Percentiles rank a stretch among this genome's conserved stretches.
These are phyloP conservation scores for Globisporangium cystogenes DNA, from an alignment of 352 stramenopile species.

Conservation along the genomic window DNA sequence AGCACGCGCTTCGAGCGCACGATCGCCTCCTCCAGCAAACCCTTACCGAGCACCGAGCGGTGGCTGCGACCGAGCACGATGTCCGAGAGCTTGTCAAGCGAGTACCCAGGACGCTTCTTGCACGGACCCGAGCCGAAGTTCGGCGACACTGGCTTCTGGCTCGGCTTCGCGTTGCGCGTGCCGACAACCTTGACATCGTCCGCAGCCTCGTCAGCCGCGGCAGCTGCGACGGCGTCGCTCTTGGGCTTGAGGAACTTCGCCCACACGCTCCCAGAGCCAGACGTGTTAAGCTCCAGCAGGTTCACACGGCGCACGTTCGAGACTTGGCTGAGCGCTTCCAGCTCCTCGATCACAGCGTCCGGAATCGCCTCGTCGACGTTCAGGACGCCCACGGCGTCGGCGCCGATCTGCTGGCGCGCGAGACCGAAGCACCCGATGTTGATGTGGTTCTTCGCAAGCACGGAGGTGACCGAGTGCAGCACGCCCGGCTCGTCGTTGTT, in stretches of 20 bases:
- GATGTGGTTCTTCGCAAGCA: constrained; percentile 87
- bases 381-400: constrained; percentile 79
- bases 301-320: constrained; percentile 86
- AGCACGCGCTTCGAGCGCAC: constrained; percentile 94
- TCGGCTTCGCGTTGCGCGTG: constrained; percentile 58
- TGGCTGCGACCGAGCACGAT: constrained; percentile 93
- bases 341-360: constrained; percentile 76
- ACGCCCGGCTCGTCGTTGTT: constrained; percentile 95
- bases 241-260: constrained; percentile 56
- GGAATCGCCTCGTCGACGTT: constrained; percentile 89
- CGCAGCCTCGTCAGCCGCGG: constrained; percentile 1
- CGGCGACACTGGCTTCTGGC: constrained; percentile 74
- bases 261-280: constrained; percentile 40
- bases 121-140: constrained; percentile 98
- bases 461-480: constrained; percentile 92
- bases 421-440: constrained; percentile 95
- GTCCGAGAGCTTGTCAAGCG: constrained; percentile 82
- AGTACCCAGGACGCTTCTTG: constrained; percentile 98
- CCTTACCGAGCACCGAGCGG: constrained; percentile 96
- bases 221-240: constrained; percentile 9
- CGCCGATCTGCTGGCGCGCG: constrained; percentile 58
- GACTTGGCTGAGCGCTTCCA: constrained; percentile 66
- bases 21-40: constrained; percentile 93
- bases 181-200: constrained; percentile 35
- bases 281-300: constrained; percentile 65